Percentiles rank a stretch among this genome's conserved stretches.
phyloP scores from a whole-genome alignment of 2,329 filamentous ascomycete species.

The Hyphodiscus sp. region DNA sequence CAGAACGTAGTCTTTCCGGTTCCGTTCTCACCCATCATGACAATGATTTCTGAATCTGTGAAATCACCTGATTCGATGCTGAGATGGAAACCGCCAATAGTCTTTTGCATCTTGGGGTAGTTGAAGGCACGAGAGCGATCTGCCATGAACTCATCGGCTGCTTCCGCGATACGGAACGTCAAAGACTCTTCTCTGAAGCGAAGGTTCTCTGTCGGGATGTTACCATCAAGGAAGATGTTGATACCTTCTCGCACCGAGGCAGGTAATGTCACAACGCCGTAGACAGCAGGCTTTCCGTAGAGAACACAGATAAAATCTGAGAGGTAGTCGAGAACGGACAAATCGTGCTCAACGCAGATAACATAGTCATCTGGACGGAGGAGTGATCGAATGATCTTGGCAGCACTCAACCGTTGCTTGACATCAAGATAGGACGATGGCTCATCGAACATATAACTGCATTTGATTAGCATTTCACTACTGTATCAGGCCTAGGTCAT shows the following conservation, averaged over 20 bases:
- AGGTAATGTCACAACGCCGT: constrained; percentile 94
- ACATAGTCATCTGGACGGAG: constrained; percentile 88
- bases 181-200: constrained; percentile 96
- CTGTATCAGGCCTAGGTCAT: constrained; percentile 19
- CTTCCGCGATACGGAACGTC: constrained; percentile 89
- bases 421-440: constrained; percentile 98
- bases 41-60: constrained; percentile 96
- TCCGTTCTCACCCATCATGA: constrained; percentile 99
- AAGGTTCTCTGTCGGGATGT: constrained; percentile 96
- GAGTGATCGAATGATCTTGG: constrained; percentile 85
- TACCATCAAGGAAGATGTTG: constrained; percentile 97
- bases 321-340: constrained; percentile 96
- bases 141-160: constrained; percentile 77
- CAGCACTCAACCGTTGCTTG: constrained; percentile 93
- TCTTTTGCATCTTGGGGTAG: constrained; percentile 92
- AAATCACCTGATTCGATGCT: constrained; percentile 77
- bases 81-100: constrained; percentile 80
- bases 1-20: constrained; percentile 99
- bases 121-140: constrained; percentile 80
- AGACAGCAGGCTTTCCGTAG: constrained; percentile 91
- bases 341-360: constrained; percentile 98
- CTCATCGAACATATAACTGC: constrained; percentile 96
- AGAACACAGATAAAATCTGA: constrained; percentile 98
- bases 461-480: constrained; percentile 4
- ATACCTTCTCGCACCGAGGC: constrained; percentile 97